Percentiles rank a stretch among this genome's conserved stretches.
phyloP scores from a whole-genome alignment of 2,329 filamentous ascomycete species.

The Aspergillus texensis region DNA sequence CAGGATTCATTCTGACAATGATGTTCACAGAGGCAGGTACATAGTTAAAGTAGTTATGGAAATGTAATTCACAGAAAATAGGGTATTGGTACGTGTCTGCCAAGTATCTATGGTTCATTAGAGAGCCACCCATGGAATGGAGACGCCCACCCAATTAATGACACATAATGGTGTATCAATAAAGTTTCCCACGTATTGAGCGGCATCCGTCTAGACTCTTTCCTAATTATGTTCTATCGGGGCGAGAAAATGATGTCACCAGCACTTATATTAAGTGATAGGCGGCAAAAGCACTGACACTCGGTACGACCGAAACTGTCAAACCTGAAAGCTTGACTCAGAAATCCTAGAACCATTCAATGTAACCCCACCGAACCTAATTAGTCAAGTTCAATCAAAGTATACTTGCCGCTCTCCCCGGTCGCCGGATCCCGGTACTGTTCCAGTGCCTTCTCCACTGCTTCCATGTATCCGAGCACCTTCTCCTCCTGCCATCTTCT shows the following conservation, averaged over 20 bases:
- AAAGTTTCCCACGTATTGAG: not conserved
- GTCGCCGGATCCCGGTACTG: slow-evolving; percentile 37
- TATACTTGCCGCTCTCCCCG: slow-evolving; percentile 39
- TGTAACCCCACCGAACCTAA: not conserved
- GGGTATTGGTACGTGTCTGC: not conserved
- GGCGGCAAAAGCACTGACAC: not conserved
- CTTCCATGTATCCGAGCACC: slow-evolving; percentile 78
- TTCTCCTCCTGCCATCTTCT: slow-evolving; percentile 83
- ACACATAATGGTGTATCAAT: not conserved
- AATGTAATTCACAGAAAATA: no score
- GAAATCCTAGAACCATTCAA: not conserved
- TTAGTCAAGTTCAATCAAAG: slow-evolving; percentile 42
- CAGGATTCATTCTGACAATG: no score
- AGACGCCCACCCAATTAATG: not conserved
- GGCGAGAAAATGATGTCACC: not conserved
- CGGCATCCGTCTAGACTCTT: not conserved
- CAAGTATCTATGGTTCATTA: not conserved
- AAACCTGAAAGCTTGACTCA: not conserved
- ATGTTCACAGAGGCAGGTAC: no score
- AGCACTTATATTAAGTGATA: not conserved
- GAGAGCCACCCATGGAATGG: not conserved
- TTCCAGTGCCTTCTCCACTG: slow-evolving; percentile 73
- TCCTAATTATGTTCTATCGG: not conserved
- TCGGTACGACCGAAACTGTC: not conserved
- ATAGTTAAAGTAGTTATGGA: no score